Percentiles rank a stretch among this genome's conserved stretches.
These are phyloP conservation scores for Ustilago loliicola DNA, from an alignment of 1,284 basidiomycete species.

Conservation along the genomic window DNA sequence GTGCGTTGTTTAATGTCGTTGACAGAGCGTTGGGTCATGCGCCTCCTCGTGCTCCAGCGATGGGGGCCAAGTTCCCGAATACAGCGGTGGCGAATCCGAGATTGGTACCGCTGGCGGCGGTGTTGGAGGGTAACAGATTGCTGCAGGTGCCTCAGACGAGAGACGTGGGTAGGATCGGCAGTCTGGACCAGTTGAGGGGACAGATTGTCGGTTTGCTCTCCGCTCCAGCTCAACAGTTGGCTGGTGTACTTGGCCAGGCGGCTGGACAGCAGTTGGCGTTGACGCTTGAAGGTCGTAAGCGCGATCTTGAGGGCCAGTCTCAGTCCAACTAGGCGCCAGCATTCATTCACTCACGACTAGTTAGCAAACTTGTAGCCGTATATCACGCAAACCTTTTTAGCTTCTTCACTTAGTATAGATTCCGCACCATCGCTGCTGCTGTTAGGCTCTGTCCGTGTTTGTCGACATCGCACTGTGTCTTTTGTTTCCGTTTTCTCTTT, in stretches of 20 bases:
- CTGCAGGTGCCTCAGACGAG: conserved; percentile 57
- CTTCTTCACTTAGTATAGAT: conserved; percentile 7
- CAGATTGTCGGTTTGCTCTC: conserved; percentile 68
- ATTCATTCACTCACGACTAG: too few relatives aligned
- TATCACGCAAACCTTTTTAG: background rate
- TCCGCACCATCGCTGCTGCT: background rate
- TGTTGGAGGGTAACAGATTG: conserved; percentile 56
- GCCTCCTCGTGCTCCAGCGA: conserved; percentile 35
- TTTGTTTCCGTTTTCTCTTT: background rate
- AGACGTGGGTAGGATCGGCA: conserved; percentile 57
- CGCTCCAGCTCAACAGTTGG: conserved; percentile 59
- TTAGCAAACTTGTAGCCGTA: conserved; percentile 23
- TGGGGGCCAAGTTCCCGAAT: conserved; percentile 18
- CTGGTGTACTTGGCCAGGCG: conserved; percentile 61
- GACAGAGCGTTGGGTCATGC: conserved; percentile 56
- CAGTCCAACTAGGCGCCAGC: too few relatives aligned
- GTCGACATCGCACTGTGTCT: background rate
- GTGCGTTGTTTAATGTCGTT: conserved; percentile 55
- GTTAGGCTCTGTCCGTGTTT: background rate
- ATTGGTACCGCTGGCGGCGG: conserved; percentile 57
- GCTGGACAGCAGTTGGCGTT: conserved; percentile 55
- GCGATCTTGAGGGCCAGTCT: conserved; percentile 59
- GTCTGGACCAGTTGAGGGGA: conserved; percentile 54
- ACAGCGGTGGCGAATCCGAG: conserved; percentile 52
- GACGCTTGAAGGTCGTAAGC: conserved; percentile 63